Base-by-base conservation (phyloP, 257 asterid genomes). In the Dorcoceras hygrometricum region DNA sequence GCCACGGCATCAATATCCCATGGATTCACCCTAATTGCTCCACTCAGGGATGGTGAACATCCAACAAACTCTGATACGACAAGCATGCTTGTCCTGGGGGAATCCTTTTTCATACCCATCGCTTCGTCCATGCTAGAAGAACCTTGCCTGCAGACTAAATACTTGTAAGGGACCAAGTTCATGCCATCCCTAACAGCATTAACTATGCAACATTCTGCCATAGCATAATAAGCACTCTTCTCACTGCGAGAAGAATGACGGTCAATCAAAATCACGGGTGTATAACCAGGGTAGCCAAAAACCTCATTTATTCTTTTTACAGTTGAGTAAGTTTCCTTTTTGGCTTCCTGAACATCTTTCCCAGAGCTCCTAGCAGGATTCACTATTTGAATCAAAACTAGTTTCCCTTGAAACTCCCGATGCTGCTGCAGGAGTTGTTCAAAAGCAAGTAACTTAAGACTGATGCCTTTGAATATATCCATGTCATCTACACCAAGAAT, bases 161-260 rank as follows among this genome's bases (percentile, higher is more conserved):
- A 91, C 77, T 91, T 86, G 65, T 89, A 91, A 0, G 98, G 98
- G 59, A 91, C 95, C 80, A 91, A 84, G 77, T 91, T 91, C 98
- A 91, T 89, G 7, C 98, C 98, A 70, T 91, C 98, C 78, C 98
- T 89, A 57, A 91, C 98, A 6, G 95, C 98, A 76, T 91, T 91
- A 48, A 91, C 98, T 46, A 91, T 81, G 76, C 98, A 91, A 56
- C 98, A 91, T 51, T 91, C 98, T 0, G 98, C 96, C 71, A 89
- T 57, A 57, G 95, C 91, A 79, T 89, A 91, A 67, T 89, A 91
- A 25, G 96, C 98, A 48, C 89, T 85, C 71, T 91, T 91, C 84
- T 91, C 96, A 57, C 73, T 74, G 54, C 90, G 95, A 71, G 94
- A 82, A 69, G 85, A 82, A 9, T 79, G 85, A 51, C 95, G 91